These are phyloP conservation scores for Aspergillus intermedius DNA, from an alignment of 2,329 filamentous ascomycete species.

Conservation along the genomic window DNA sequence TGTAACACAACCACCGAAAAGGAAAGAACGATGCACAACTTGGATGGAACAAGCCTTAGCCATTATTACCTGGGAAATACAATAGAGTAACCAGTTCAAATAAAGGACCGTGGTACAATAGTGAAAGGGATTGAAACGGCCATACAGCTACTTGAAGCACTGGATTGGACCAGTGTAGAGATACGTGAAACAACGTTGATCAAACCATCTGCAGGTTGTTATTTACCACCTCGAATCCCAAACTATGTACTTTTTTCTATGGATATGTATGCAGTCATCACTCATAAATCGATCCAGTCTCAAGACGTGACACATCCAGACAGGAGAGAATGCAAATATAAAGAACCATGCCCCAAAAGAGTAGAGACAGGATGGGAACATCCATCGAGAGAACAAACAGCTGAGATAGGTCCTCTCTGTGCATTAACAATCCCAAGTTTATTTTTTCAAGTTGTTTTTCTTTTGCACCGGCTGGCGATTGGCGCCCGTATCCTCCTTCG, in stretches of 20 bases:
- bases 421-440: neutral
- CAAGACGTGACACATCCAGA: neutral
- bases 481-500: slow-evolving; percentile 14
- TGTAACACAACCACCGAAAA: too few species aligned
- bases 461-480: slow-evolving; percentile 22
- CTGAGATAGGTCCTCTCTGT: too few species aligned
- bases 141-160: too few species aligned
- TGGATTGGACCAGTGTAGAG: too few species aligned
- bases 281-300: neutral
- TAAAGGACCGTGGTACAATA: too few species aligned
- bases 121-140: too few species aligned
- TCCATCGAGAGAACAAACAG: neutral
- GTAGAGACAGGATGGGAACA: neutral
- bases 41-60: too few species aligned
- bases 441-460: slow-evolving; percentile 9
- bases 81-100: too few species aligned
- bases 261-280: neutral
- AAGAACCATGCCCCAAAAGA: neutral
- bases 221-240: neutral
- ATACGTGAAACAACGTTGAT: too few species aligned
- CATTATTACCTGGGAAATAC: too few species aligned
- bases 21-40: too few species aligned
- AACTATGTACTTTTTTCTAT: neutral
- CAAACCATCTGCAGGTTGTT: too few species aligned
- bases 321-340: neutral